Evolutionary conservation across 768 basidiomycete species (phyloP).

Genomic region (Leccinum disarticulatum): DNA sequence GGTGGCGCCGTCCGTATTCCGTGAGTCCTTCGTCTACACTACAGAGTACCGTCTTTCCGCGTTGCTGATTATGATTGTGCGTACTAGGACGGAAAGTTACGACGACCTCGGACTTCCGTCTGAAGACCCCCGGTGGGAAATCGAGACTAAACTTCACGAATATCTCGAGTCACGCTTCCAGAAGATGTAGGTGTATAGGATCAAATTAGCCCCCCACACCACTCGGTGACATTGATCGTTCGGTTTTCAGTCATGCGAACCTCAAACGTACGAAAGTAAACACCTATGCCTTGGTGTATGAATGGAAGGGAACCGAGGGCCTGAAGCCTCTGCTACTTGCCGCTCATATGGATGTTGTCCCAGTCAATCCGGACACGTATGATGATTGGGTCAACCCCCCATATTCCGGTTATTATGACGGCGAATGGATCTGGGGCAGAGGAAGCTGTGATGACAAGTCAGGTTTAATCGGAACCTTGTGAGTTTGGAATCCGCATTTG

Average conservation of each 20-base stretch:
- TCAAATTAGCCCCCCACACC: background rate
- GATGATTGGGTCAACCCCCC: background rate
- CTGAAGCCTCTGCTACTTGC: too few relatives aligned
- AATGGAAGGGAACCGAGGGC: background rate
- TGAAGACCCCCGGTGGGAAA: too few relatives aligned
- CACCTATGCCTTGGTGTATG: background rate
- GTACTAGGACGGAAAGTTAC: too few relatives aligned
- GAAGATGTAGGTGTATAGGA: background rate
- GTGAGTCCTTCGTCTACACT: background rate
- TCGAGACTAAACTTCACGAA: too few relatives aligned
- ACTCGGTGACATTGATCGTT: background rate
- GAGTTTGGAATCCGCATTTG: too few relatives aligned
- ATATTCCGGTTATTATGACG: background rate
- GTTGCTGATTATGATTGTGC: too few relatives aligned
- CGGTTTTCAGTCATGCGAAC: background rate
- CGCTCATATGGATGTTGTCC: background rate
- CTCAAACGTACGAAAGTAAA: background rate
- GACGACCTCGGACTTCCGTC: too few relatives aligned
- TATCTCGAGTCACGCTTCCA: too few relatives aligned
- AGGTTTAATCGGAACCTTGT: too few relatives aligned
- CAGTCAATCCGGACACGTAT: background rate
- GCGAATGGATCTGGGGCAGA: too few relatives aligned
- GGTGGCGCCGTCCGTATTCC: background rate
- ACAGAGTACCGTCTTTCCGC: too few relatives aligned
- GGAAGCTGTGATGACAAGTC: too few relatives aligned